Percentiles rank a stretch among this genome's conserved stretches.
Evolutionary conservation across 2,329 filamentous ascomycete species (phyloP).

Genomic region (Teratosphaeriaceae sp.): DNA sequence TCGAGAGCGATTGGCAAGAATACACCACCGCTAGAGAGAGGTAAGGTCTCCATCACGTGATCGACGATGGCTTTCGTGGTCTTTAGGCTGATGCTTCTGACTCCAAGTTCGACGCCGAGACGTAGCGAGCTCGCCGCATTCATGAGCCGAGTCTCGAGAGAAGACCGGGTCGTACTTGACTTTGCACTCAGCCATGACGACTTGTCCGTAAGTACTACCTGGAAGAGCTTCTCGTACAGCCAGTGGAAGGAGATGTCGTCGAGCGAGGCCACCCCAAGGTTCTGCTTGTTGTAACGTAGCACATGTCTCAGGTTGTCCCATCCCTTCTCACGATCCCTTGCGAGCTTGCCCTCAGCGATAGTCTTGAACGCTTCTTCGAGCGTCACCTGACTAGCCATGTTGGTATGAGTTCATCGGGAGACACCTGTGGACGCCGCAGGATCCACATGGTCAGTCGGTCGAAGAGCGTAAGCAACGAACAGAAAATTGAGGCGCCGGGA

Average conservation of each 20-base stretch:
- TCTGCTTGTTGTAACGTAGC: constrained; percentile 46
- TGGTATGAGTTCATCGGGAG: neutral
- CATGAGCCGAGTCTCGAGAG: constrained; percentile 51
- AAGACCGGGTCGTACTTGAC: constrained; percentile 33
- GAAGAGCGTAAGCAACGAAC: no score
- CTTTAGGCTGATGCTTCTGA: constrained; percentile 62
- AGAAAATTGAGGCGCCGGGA: no score
- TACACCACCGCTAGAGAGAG: constrained; percentile 55
- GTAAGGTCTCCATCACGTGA: constrained; percentile 65
- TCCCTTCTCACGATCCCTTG: constrained; percentile 44
- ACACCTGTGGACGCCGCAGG: neutral
- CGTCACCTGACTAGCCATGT: constrained; percentile 9
- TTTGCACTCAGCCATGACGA: constrained; percentile 51
- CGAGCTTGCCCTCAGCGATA: constrained; percentile 37
- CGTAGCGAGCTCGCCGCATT: constrained; percentile 67
- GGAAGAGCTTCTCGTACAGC: constrained; percentile 76
- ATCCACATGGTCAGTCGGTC: neutral
- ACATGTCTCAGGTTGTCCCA: constrained; percentile 51
- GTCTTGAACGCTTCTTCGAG: constrained; percentile 21
- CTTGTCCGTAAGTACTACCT: constrained; percentile 61
- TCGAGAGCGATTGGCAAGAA: constrained; percentile 65
- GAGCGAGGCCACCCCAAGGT: constrained; percentile 40
- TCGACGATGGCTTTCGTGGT: constrained; percentile 73
- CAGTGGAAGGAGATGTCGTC: constrained; percentile 73
- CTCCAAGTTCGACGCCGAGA: constrained; percentile 62